A percentile compares a stretch with the other conserved stretches of the same genome.
phyloP scores from a whole-genome alignment of 257 asterid species.

The Scutellaria minor region DNA sequence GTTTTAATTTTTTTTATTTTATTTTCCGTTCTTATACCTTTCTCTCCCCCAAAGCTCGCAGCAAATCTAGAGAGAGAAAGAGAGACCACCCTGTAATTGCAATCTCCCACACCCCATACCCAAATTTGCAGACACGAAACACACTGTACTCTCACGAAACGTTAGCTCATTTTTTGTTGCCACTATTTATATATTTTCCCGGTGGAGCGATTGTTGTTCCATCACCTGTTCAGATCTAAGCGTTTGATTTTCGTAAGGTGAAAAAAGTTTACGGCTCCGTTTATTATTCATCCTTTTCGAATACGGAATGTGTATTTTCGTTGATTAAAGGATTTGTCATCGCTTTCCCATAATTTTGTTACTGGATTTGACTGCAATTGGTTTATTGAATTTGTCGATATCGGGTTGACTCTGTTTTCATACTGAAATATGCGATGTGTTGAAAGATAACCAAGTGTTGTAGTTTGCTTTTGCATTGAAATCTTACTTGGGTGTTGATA shows the following conservation, averaged over 20 bases:
- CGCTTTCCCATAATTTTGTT: neutral
- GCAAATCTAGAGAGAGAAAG: conserved; percentile 52
- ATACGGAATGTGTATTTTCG: conserved; percentile 7
- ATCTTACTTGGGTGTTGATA: neutral
- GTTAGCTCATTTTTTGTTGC: conserved; percentile 11
- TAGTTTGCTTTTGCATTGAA: conserved; percentile 13
- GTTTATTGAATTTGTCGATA: neutral
- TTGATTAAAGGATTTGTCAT: neutral
- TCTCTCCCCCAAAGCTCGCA: conserved; percentile 45
- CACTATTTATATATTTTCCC: neutral
- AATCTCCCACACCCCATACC: neutral
- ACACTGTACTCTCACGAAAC: conserved; percentile 15
- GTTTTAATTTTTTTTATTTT: neutral
- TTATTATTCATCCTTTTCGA: neutral
- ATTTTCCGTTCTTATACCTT: conserved; percentile 2
- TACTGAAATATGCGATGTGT: neutral
- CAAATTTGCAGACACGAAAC: neutral
- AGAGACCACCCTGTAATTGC: conserved; percentile 13
- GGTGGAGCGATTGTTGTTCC: conserved; percentile 16
- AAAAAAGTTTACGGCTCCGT: neutral
- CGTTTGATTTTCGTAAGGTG: conserved; percentile 33
- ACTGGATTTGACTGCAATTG: neutral
- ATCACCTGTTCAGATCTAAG: conserved; percentile 27
- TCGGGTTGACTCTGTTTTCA: neutral
- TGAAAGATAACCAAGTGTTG: neutral